phyloP scores from a whole-genome alignment of 2,329 filamentous ascomycete genomes.

The Hypoxylon sp. region DNA sequence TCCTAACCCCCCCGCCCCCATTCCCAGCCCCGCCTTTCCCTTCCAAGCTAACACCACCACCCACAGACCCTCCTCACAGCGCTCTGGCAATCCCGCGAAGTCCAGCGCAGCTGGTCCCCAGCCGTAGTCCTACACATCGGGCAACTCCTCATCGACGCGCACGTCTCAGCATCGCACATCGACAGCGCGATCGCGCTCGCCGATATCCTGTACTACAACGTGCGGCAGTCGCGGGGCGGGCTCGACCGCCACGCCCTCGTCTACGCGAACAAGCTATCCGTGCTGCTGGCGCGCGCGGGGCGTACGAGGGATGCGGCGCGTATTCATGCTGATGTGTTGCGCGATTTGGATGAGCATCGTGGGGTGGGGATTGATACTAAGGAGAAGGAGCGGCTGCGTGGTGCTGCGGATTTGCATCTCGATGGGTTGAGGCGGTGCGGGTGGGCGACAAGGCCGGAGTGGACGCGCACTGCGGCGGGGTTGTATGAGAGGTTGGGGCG shows the following conservation, averaged over 20 bases:
- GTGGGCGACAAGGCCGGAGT: constrained; percentile 41
- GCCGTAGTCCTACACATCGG: constrained; percentile 53
- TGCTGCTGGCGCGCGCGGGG: constrained; percentile 49
- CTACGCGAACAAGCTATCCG: constrained; percentile 52
- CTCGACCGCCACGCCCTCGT: constrained; percentile 52
- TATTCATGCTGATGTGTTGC: constrained; percentile 53
- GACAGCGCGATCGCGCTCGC: constrained; percentile 53
- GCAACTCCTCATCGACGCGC: constrained; percentile 54
- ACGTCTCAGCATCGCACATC: constrained; percentile 50
- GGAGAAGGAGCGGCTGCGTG: constrained; percentile 42
- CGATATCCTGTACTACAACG: constrained; percentile 56
- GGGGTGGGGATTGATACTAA: constrained; percentile 12
- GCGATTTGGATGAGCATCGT: constrained; percentile 46
- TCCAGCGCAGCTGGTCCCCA: constrained; percentile 54
- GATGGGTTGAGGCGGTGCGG: constrained; percentile 48
- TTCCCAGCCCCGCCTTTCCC: constrained; percentile 2
- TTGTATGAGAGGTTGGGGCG: constrained; percentile 35
- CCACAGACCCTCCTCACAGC: constrained; percentile 49
- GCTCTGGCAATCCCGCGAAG: constrained; percentile 56
- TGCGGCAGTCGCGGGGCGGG: constrained; percentile 54
- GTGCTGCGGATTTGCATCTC: constrained; percentile 43
- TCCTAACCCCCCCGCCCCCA: neutral
- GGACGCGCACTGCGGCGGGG: constrained; percentile 21
- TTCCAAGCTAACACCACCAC: neutral
- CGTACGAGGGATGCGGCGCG: constrained; percentile 52